Percentiles rank a stretch among this genome's conserved stretches.
phyloP scores from a whole-genome alignment of 2,329 filamentous ascomycete species.

The Fusarium longipes region DNA sequence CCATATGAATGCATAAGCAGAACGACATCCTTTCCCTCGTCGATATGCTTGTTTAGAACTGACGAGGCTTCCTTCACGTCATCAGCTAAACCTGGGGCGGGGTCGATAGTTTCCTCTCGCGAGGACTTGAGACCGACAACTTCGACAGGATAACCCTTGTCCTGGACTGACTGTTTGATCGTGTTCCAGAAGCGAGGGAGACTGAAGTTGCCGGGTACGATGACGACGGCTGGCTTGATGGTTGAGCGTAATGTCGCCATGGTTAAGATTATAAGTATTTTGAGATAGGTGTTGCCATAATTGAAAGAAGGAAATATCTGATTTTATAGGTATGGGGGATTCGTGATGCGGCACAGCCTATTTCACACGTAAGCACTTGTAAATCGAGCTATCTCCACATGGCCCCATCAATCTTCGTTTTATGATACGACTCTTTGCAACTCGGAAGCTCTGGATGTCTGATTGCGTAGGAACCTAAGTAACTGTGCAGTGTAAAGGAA shows the following conservation, averaged over 20 bases:
- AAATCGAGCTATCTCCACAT: too few species aligned
- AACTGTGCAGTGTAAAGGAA: too few species aligned
- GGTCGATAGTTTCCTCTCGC: not conserved
- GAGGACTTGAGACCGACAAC: constrained; percentile 4
- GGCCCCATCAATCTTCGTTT: too few species aligned
- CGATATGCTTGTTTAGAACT: not conserved
- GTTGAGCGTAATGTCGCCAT: not conserved
- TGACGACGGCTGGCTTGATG: not conserved
- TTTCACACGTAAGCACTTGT: not conserved
- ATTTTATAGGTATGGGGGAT: not conserved
- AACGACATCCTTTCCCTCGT: not conserved
- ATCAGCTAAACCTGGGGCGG: constrained; percentile 12
- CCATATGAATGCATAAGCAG: constrained; percentile 26
- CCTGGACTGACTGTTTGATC: not conserved
- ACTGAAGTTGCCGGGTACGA: constrained; percentile 18
- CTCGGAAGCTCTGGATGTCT: too few species aligned
- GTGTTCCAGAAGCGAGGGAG: constrained; percentile 12
- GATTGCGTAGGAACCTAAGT: too few species aligned
- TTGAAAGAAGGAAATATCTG: not conserved
- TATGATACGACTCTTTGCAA: too few species aligned
- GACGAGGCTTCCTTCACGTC: not conserved
- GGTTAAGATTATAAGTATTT: accelerated
- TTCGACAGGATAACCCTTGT: not conserved
- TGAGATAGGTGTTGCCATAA: accelerated
- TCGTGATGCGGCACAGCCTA: not conserved